Evolutionary conservation across 2,329 filamentous ascomycete genomes (phyloP).

Genomic region (Neofusicoccum ribis): DNA sequence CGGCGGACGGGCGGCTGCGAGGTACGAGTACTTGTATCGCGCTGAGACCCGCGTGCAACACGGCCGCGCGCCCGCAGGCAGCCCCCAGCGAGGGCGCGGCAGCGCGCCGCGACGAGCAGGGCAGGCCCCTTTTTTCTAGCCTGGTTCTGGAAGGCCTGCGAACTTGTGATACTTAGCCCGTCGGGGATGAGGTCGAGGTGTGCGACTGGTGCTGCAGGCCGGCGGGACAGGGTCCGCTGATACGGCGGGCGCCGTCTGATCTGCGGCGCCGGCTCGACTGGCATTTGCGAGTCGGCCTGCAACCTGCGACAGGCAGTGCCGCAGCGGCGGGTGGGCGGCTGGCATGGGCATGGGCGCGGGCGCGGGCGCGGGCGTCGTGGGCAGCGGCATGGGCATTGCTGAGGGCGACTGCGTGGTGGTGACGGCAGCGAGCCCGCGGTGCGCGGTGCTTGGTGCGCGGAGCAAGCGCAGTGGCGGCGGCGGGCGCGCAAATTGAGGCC

Average conservation of each 20-base stretch:
- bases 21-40: slow-evolving; percentile 19
- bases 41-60: slow-evolving; percentile 23
- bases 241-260: slow-evolving; percentile 16
- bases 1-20: not conserved
- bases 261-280: slow-evolving; percentile 16
- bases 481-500: slow-evolving; percentile 17
- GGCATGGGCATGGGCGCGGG: too few relatives aligned
- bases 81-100: slow-evolving; percentile 22
- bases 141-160: slow-evolving; percentile 40
- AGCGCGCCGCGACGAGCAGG: slow-evolving; percentile 23
- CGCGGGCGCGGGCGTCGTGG: too few relatives aligned
- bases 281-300: not conserved
- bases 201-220: slow-evolving; percentile 24
- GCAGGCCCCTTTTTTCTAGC: slow-evolving; percentile 35
- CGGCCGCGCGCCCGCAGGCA: slow-evolving; percentile 20
- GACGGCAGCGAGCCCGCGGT: not conserved
- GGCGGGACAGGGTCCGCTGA: slow-evolving; percentile 19
- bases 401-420: too few relatives aligned
- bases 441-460: not conserved
- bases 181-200: slow-evolving; percentile 28
- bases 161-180: slow-evolving; percentile 27
- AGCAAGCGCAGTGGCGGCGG: not conserved
- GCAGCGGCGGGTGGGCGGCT: not conserved
- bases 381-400: too few relatives aligned
- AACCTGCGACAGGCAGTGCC: slow-evolving; percentile 13